Base-by-base conservation (phyloP, 805 yeast species). In the Metschnikowia shivogae region DNA sequence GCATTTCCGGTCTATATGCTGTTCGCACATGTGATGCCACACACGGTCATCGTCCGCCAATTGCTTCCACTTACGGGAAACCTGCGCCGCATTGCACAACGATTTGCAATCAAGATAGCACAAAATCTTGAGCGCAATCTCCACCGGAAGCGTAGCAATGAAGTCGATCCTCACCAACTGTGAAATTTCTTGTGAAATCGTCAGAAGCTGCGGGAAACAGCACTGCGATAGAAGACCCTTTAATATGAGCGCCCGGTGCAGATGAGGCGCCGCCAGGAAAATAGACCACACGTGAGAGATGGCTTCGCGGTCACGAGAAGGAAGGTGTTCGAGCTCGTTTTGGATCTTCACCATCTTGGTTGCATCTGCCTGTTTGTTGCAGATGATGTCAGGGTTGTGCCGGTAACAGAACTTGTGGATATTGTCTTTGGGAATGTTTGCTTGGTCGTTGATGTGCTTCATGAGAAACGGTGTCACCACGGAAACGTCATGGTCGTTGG, bases 21-120 rank as follows among this genome's bases (percentile, higher is more conserved):
- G 99, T 62, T 89, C 96, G 61, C 99, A 93, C 89, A 93, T 84
- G 54, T 92, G 90, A 62, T 92, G 93, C 99, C 99, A 93, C 3
- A 93, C 97, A 40, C 95, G 70, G 60, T 93, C 98, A 61, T 92
- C 97, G 64, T 93, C 97, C 1, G 99, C 98, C 47, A 93, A 70
- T 45, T 71, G 70, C 61, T 87, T 82, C 99, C 99, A 93, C 42
- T 78, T 80, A 43, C 81, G 78, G 28, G 90, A 85, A 2, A 93
- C 99, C 67, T 86, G 95, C 0, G 97, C 95, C 0, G 98, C 97
- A 53, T 80, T 83, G 63, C 97, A 90, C 36, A 93, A 74, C n/a
- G 96, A 87, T 42, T 82, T 84, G 65, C 98, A 92, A 63, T 93
- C 99, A 49, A 93, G 68, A 62, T 87, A 92, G 57, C 95, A 86